Conservation (phyloP, 257 asterid genomes). For the Penstemon davidsonii region DNA sequence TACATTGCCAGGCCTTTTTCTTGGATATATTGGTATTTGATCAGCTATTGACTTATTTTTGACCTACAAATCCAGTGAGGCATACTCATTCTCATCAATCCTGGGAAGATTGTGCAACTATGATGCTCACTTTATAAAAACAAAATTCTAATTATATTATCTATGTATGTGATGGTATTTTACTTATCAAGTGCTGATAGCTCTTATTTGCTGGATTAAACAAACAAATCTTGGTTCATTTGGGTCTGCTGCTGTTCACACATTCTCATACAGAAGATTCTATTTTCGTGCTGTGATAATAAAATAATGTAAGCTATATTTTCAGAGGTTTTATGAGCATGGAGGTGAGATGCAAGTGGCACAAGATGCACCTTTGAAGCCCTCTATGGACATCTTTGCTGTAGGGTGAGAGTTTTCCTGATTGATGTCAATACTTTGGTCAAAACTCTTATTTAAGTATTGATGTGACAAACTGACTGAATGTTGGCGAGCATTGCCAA, state of each 20-base stretch:
- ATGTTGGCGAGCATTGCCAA: conserved; percentile 19
- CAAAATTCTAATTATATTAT: background rate
- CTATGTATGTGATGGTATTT: background rate
- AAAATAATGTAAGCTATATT: conserved; percentile 28
- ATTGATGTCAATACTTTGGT: conserved; percentile 14
- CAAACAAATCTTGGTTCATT: conserved; percentile 7
- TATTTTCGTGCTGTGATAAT: conserved; percentile 17
- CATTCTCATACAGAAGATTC: conserved; percentile 17
- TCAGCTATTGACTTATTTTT: conserved; percentile 2
- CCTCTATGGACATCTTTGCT: conserved; percentile 94
- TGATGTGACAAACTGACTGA: conserved; percentile 19
- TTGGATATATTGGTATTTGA: conserved; percentile 9
- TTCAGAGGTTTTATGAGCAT: conserved; percentile 97
- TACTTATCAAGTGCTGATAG: background rate
- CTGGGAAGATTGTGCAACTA: background rate
- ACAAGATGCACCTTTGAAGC: conserved; percentile 83
- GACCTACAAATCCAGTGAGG: background rate
- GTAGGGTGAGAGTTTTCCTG: conserved; percentile 78
- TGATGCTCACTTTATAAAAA: background rate
- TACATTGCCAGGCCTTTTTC: background rate
- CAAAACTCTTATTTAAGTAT: conserved; percentile 18
- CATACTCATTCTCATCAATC: background rate
- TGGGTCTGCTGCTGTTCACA: conserved; percentile 14
- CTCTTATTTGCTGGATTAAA: conserved; percentile 1
- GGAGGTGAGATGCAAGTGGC: conserved; percentile 81